Evolutionary conservation across 2,329 filamentous ascomycete genomes (phyloP), one percentile per base, ranked within the genome.

Genomic region (Exophiala dermatitidis): DNA sequence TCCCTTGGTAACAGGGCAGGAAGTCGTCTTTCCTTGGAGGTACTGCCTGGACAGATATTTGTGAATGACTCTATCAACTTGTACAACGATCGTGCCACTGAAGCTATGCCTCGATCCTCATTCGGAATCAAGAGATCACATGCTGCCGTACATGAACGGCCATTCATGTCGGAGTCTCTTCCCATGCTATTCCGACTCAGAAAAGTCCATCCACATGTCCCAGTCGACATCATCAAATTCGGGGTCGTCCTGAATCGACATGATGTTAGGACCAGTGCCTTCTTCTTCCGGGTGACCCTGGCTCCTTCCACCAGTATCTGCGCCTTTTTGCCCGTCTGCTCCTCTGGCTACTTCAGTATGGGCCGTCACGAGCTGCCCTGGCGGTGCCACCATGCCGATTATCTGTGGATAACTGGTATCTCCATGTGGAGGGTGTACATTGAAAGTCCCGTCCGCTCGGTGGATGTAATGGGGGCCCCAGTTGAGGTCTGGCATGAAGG

Each of bases 391-490:
- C 19, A 43, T 47, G 19, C 42, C 48, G 9, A 56, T 12, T 5
- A 49, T 1, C 7, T 36, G 34, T 8, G 34, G 31, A 30, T 10
- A n/a, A n/a, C 34, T 43, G 36, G 2, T 12, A 29, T 41, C 44
- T 32, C 36, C 37, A 36, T 53, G 44, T 42, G 50, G 46, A 47
- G 50, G 44, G 12, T 36, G 28, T 4, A 36, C 26, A 9, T 47
- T 53, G 50, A 37, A 40, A 5, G 12, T 31, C 4, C 44, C 38
- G n/a, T 47, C 44, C 6, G 5, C 9, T 9, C 10, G 9, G 28
- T 44, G 34, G 9, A 28, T 29, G 38, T 44, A n/a, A 26, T 53
- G 43, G 1, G 44, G 26, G 2, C 34, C 36, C 37, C 45, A 44
- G 28, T 53, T 48, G 9, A 47, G 3, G 26, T 32, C 41, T 6